These are phyloP conservation scores for Ormosia emarginata DNA, from an alignment of 306 rosid genomes.

Conservation along the genomic window DNA sequence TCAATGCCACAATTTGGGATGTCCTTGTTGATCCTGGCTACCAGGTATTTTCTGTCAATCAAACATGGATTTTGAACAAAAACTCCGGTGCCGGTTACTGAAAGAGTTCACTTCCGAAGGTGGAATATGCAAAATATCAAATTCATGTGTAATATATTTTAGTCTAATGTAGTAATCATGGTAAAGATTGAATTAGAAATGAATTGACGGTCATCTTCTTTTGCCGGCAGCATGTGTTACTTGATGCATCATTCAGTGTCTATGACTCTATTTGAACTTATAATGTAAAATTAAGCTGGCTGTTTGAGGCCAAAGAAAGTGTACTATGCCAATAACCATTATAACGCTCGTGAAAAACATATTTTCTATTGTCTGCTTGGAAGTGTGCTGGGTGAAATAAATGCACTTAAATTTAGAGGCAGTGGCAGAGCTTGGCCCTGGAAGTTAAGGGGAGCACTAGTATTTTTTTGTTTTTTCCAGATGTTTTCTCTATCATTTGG, in stretches of 20 bases:
- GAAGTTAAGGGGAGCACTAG: too few species aligned
- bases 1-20: conserved; percentile 99
- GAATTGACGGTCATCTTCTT: neutral
- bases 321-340: neutral
- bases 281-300: neutral
- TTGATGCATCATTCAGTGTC: neutral
- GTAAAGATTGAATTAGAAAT: neutral
- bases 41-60: conserved; percentile 53
- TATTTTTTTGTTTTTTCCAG: too few species aligned
- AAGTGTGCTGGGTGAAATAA: neutral
- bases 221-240: neutral
- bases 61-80: conserved; percentile 8
- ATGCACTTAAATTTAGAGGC: neutral
- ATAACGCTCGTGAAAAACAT: neutral
- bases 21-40: conserved; percentile 92
- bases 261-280: neutral
- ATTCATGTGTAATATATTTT: neutral
- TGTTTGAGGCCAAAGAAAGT: neutral
- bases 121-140: neutral
- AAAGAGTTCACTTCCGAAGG: neutral
- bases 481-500: too few species aligned
- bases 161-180: neutral
- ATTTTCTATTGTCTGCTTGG: neutral
- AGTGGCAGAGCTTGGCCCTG: too few species aligned
- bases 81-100: neutral